A percentile compares a stretch with the other conserved stretches of the same genome.
Conservation (phyloP, 2,329 filamentous ascomycete genomes). For the Hymenoscyphus repandus region DNA sequence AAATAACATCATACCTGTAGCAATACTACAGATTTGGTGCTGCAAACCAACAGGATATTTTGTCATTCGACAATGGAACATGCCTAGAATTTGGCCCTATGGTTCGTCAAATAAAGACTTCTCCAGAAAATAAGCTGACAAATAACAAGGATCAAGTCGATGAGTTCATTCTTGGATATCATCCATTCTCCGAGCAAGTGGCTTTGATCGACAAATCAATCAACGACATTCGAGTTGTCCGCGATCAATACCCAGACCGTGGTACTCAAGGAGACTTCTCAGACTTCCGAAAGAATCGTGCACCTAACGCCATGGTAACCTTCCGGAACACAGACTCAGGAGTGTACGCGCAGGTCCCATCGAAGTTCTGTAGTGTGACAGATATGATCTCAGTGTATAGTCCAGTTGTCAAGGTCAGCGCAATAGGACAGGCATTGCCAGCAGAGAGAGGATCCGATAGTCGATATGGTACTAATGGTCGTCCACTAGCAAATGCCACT, state of each 20-base stretch:
- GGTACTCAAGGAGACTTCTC: slow-evolving; percentile 3
- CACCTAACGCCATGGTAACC: neutral
- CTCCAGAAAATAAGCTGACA: slow-evolving; percentile 1
- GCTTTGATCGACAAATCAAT: slow-evolving; percentile 18
- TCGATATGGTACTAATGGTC: slow-evolving; percentile 8
- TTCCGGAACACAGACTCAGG: neutral
- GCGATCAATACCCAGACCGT: neutral
- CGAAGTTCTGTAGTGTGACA: slow-evolving; percentile 4
- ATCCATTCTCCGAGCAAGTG: slow-evolving; percentile 21
- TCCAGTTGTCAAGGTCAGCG: slow-evolving; percentile 3
- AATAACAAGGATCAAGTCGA: slow-evolving; percentile 19
- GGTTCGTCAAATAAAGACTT: slow-evolving; percentile 10
- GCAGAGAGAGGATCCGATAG: slow-evolving; percentile 4
- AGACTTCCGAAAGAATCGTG: slow-evolving; percentile 2
- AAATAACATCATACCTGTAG: slow-evolving; percentile 3
- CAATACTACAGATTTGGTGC: slow-evolving; percentile 16
- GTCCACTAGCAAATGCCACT: neutral
- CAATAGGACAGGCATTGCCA: slow-evolving; percentile 1
- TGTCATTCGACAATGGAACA: slow-evolving; percentile 21
- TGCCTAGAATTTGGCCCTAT: slow-evolving; percentile 19
- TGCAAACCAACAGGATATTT: slow-evolving; percentile 3
- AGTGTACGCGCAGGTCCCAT: slow-evolving; percentile 11
- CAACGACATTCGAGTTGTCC: slow-evolving; percentile 14
- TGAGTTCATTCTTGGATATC: slow-evolving; percentile 8
- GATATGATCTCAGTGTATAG: slow-evolving; percentile 11